Evolutionary conservation across 352 stramenopile species (phyloP), one percentile per base, ranked within the genome.

Genomic region (Pythium scleroteichum): DNA sequence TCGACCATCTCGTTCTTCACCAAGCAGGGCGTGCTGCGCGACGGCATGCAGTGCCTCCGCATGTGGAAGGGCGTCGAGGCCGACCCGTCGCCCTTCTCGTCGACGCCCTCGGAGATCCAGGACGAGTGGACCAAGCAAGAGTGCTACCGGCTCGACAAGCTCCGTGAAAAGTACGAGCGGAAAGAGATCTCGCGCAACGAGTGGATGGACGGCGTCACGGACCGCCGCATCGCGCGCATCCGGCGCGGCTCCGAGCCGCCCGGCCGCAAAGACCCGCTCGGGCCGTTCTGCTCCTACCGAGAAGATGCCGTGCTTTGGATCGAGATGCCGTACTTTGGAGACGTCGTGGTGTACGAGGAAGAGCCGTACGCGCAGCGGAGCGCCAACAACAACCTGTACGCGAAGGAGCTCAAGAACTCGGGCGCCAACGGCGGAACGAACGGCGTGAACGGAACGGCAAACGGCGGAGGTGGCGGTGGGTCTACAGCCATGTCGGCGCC

Each of bases 261-360:
- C 0, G 80, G 79, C 1, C 67, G 72, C 35, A 87, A 82, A 53
- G 86, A 95, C 39, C 68, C 75, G 9, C 73, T 93, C 14, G 81
- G 82, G 0, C 80, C 86, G 5, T 95, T 94, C 59, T 92, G 82
- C 58, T 83, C 79, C 22, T 90, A 93, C 59, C 81, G 86, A 12
- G 73, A 95, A 35, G 84, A 92, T 42, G 79, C 86, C 7, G 64
- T 94, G 29, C 70, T 97, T 19, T 88, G 85, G 75, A 78, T 97
- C 19, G 88, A 97, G 62, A 82, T 98, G 78, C 91, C 90, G 0
- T 96, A 92, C 63, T 97, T 97, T 73, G 87, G 83, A 33, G 78
- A 97, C 49, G 82, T 92, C 3, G 87, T 98, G 4, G 82, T 98
- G 23, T 97, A 97, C 59, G 92, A 98, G 65, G 92, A 98, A 65